Evolutionary conservation across 116 monocot genomes (phyloP).

Genomic region (Zostera marina): DNA sequence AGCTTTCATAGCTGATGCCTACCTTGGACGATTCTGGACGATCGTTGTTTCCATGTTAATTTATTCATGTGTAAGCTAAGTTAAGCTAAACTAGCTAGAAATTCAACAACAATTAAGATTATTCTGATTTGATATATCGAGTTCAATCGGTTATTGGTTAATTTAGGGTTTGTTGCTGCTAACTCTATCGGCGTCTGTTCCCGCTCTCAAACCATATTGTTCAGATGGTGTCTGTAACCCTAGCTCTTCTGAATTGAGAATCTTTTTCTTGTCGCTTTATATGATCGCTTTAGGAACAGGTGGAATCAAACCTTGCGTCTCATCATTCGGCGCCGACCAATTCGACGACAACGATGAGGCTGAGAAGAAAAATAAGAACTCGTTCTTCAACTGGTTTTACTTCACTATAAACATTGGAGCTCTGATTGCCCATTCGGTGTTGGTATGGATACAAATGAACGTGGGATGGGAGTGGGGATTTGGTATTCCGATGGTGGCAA

Average conservation of each 20-base stretch:
- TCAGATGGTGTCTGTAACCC: neutral
- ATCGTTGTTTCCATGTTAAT: neutral
- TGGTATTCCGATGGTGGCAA: constrained; percentile 49
- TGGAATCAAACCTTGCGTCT: constrained; percentile 74
- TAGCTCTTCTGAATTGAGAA: neutral
- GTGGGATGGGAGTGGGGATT: constrained; percentile 74
- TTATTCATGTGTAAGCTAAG: too few relatives aligned
- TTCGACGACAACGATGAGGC: constrained; percentile 52
- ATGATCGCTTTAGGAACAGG: too few relatives aligned
- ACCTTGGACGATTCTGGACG: constrained; percentile 18
- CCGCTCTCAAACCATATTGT: neutral
- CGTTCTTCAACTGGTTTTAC: constrained; percentile 87
- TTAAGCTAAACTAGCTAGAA: too few relatives aligned
- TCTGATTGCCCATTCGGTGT: constrained; percentile 53
- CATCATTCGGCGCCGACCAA: constrained; percentile 88
- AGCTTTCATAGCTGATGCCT: constrained; percentile 22
- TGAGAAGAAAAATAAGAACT: constrained; percentile 40
- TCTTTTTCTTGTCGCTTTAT: too few relatives aligned
- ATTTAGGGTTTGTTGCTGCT: neutral
- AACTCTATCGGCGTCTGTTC: neutral
- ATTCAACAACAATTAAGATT: too few relatives aligned
- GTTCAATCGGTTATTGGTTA: too few relatives aligned
- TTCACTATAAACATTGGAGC: constrained; percentile 66
- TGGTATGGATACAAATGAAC: constrained; percentile 70
- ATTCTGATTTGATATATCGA: too few relatives aligned